phyloP scores from a whole-genome alignment of 495 filamentous ascomycete genomes.

The Penicillium lagena region DNA sequence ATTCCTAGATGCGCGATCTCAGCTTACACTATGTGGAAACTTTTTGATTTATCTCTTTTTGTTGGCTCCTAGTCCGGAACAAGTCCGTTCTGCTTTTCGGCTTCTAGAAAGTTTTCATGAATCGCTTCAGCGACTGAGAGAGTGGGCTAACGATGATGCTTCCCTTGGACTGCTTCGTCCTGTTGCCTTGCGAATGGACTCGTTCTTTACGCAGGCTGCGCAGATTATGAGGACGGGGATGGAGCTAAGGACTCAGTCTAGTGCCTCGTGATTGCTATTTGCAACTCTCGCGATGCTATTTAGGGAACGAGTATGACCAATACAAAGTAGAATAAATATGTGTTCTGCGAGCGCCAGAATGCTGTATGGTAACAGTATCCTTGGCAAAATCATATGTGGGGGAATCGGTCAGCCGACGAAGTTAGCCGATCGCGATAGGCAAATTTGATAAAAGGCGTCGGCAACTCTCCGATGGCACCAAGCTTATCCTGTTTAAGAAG shows the following conservation, averaged over 20 bases:
- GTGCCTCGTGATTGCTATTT: no score
- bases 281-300: no score
- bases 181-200: slow-evolving; percentile 4
- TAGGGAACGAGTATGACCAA: no score
- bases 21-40: slow-evolving; percentile 12
- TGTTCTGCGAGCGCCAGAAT: no score
- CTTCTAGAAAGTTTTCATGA: slow-evolving; percentile 12
- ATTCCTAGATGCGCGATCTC: slow-evolving; percentile 7
- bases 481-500: slow-evolving; percentile 2
- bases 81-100: slow-evolving; percentile 8
- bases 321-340: no score
- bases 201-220: slow-evolving; percentile 4
- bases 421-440: slow-evolving; percentile 3
- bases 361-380: no score
- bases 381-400: no score
- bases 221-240: slow-evolving; percentile 5
- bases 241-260: background rate
- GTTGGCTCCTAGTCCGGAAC: slow-evolving; percentile 9
- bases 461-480: background rate
- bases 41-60: slow-evolving; percentile 19
- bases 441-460: no score
- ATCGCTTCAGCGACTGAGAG: slow-evolving; percentile 1
- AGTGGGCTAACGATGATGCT: slow-evolving; percentile 1
- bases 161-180: slow-evolving; percentile 2
- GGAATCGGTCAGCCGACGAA: background rate